A percentile compares a stretch with the other conserved stretches of the same genome.
phyloP scores from a whole-genome alignment of 768 basidiomycete species.

The Boletus sp. region DNA sequence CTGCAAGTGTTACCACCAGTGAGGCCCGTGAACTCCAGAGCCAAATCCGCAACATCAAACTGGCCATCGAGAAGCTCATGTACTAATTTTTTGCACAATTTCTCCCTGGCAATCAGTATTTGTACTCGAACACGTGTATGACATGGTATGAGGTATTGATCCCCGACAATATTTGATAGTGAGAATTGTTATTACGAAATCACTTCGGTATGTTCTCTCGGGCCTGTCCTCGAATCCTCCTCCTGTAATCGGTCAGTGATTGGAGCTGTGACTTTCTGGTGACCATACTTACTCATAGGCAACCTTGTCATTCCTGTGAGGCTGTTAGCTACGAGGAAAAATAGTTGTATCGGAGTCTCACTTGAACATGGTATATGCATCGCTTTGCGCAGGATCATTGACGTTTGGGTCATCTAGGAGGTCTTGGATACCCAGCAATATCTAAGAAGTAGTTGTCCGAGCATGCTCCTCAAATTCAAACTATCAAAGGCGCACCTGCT shows the following conservation, averaged over 20 bases:
- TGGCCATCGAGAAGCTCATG: conserved; percentile 70
- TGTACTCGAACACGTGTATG: conserved; percentile 12
- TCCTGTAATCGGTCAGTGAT: conserved; percentile 42
- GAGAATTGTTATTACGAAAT: conserved; percentile 3
- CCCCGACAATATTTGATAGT: not conserved
- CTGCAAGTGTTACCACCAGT: conserved; percentile 94
- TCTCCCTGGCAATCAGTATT: conserved; percentile 3
- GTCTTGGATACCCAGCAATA: conserved; percentile 94
- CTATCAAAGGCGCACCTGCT: conserved; percentile 63
- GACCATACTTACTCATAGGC: conserved; percentile 78
- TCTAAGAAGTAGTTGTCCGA: conserved; percentile 45
- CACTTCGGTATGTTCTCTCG: conserved; percentile 87
- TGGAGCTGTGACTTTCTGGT: not conserved
- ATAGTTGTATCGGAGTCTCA: conserved; percentile 40
- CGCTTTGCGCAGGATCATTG: conserved; percentile 96
- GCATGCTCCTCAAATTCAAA: not conserved
- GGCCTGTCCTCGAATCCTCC: conserved; percentile 81
- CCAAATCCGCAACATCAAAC: conserved; percentile 87
- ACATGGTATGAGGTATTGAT: conserved; percentile 4
- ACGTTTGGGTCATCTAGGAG: conserved; percentile 94
- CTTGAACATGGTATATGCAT: conserved; percentile 99
- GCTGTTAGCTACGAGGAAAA: conserved; percentile 7
- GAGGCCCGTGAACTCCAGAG: conserved; percentile 88
- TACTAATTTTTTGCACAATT: conserved; percentile 28
- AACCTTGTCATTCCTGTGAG: conserved; percentile 79